Conservation (phyloP, 306 rosid genomes). For the Leucaena leucocephala region DNA sequence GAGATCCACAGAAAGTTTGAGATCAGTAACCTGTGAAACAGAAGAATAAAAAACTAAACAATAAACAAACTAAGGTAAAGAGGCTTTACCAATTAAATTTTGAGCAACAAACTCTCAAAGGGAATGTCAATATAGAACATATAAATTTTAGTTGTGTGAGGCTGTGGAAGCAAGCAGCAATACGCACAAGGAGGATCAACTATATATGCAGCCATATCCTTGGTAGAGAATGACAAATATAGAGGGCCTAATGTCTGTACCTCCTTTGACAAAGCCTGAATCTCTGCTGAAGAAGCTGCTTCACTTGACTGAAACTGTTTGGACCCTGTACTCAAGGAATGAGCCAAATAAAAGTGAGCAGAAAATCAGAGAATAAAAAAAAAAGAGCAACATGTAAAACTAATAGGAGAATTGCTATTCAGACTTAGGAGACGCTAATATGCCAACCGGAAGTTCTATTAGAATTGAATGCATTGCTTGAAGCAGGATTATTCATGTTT, state of each 20-base stretch:
- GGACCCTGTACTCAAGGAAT: constrained; percentile 50
- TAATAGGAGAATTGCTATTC: constrained; percentile 40
- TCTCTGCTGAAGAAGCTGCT: constrained; percentile 55
- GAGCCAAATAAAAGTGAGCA: constrained; percentile 30
- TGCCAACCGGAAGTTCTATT: constrained; percentile 40
- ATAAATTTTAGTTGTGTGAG: constrained; percentile 1
- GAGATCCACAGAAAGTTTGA: constrained; percentile 80
- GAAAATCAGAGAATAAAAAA: neutral
- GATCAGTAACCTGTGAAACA: constrained; percentile 74
- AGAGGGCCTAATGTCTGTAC: constrained; percentile 44
- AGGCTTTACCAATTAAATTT: constrained; percentile 12
- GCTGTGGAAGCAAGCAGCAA: neutral
- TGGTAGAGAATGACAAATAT: constrained; percentile 15
- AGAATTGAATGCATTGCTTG: constrained; percentile 35
- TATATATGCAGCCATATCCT: constrained; percentile 15
- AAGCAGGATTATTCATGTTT: constrained; percentile 37
- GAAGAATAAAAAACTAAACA: constrained; percentile 23
- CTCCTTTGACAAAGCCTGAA: constrained; percentile 83
- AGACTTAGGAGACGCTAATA: constrained; percentile 24
- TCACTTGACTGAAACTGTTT: constrained; percentile 64
- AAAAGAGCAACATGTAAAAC: constrained; percentile 6
- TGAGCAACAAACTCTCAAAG: constrained; percentile 9
- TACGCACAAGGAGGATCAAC: constrained; percentile 5
- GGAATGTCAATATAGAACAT: constrained; percentile 14
- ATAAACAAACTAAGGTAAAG: constrained; percentile 17